Evolutionary conservation across 768 basidiomycete species (phyloP).

Genomic region (Podaxis mareebaensis): DNA sequence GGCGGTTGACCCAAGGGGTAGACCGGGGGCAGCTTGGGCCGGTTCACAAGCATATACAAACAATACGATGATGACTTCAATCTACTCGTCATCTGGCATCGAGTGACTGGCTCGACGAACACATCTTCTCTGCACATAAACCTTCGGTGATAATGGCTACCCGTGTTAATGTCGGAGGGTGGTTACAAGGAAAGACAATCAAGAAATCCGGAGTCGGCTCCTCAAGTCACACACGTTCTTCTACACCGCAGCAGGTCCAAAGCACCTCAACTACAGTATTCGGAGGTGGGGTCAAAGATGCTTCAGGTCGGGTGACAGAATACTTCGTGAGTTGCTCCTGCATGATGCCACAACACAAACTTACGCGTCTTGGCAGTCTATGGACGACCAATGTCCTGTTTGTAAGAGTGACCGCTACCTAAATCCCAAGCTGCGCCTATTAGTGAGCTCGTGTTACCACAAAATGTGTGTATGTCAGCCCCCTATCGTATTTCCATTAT

Average conservation of each 20-base stretch:
- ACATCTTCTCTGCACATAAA: not conserved
- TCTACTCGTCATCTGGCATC: not conserved
- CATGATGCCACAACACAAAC: not conserved
- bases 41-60: not conserved
- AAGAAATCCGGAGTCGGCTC: slow-evolving; percentile 60
- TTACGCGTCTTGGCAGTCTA: slow-evolving; percentile 47
- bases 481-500: not conserved
- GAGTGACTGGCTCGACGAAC: too few relatives aligned
- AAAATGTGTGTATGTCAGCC: slow-evolving; percentile 70
- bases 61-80: not conserved
- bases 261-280: slow-evolving; percentile 75
- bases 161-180: slow-evolving; percentile 42
- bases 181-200: slow-evolving; percentile 77
- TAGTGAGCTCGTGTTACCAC: slow-evolving; percentile 97
- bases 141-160: slow-evolving; percentile 25
- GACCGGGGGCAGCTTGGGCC: not conserved
- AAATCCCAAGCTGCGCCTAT: slow-evolving; percentile 89
- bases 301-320: slow-evolving; percentile 78
- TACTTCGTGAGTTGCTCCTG: slow-evolving; percentile 60
- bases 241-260: slow-evolving; percentile 65
- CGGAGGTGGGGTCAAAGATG: slow-evolving; percentile 85
- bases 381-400: slow-evolving; percentile 95
- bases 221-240: slow-evolving; percentile 54
- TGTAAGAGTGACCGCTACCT: slow-evolving; percentile 96
- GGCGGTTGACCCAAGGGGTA: too few relatives aligned